Evolutionary conservation across 139 green algal genomes (phyloP).

Genomic region (Raphidocelis subcapitata): DNA sequence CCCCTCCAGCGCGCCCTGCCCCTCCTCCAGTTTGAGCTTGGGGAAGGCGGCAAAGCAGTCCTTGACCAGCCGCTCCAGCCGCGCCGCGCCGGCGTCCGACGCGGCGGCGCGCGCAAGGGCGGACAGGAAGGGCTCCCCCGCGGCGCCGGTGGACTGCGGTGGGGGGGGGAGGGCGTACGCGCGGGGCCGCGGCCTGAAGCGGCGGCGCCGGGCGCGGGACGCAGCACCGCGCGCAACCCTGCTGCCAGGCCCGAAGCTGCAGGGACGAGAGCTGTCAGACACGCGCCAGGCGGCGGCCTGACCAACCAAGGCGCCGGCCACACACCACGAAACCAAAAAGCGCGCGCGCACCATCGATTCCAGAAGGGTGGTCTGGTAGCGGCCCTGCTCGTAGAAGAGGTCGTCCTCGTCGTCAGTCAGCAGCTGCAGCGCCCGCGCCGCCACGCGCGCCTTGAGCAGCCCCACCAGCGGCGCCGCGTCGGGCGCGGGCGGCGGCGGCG

Average conservation of each 20-base stretch:
- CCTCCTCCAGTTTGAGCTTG: slow-evolving; percentile 6
- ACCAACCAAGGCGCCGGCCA: no score
- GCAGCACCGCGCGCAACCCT: no score
- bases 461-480: slow-evolving; percentile 13
- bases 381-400: slow-evolving; percentile 44
- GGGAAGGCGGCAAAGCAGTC: neutral
- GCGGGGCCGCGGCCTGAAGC: no score
- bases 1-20: neutral
- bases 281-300: no score
- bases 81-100: neutral
- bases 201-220: no score
- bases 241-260: no score
- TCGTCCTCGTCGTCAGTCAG: slow-evolving; percentile 45
- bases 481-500: no score
- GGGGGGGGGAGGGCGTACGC: no score
- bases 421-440: slow-evolving; percentile 1
- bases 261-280: no score
- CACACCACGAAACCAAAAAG: no score
- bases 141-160: neutral
- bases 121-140: neutral
- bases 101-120: neutral
- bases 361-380: slow-evolving; percentile 19
- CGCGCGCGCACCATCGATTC: slow-evolving; percentile 23
- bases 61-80: neutral
- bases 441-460: slow-evolving; percentile 23